Base-by-base conservation (phyloP, 164 flowering plant genomes). In the Macadamia tetraphylla region DNA sequence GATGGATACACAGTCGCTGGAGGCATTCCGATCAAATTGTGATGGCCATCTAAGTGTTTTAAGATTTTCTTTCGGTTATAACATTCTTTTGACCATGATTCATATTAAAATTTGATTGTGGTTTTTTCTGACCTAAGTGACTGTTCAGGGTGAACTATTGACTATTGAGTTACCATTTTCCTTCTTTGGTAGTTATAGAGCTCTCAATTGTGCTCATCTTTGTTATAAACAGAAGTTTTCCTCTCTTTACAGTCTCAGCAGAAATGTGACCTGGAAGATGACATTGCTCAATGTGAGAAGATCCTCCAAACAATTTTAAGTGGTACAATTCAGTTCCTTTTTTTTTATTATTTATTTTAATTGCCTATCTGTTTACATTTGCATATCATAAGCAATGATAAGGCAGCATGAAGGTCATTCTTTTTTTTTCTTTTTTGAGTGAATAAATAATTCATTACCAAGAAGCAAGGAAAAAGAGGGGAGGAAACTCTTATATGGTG, bases 251-350 rank as follows among this genome's bases (percentile, higher is more conserved):
- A 88, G 91, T 71, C 73, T 71, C 80, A 66, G 30, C 84, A 83
- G 77, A 84, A 67, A 43, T 86, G 88, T 12, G 49, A 52, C n/a
- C 73, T 87, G 18, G 85, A 81, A 60, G 88, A 87, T 74, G 83
- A 85, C 74, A 81, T 87, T 77, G 94, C 89, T 58, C 60, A 32
- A 44, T 85, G 87, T 76, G 83, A 87, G 60, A 80, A 70, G 68
- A 74, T 71, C 31, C 81, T 88, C 40, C 83, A 76, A 55, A 76
- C 67, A 32, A 81, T 84, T 31, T 52, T 70, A 55, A 67, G 60
- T 51, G 88, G 90, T 85, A 81, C 53, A 60, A 1, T 63, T 63
- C 58, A 57, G 6, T 14, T 12, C 5, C 3, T 6, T 31, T 49
- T 71, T 9, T 44, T 60, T 48, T 30, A 32, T 58, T 66, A 3